Evolutionary conservation across 805 yeast species (phyloP), one percentile per base, ranked within the genome.

Genomic region (Saccharomycopsis amapae): DNA sequence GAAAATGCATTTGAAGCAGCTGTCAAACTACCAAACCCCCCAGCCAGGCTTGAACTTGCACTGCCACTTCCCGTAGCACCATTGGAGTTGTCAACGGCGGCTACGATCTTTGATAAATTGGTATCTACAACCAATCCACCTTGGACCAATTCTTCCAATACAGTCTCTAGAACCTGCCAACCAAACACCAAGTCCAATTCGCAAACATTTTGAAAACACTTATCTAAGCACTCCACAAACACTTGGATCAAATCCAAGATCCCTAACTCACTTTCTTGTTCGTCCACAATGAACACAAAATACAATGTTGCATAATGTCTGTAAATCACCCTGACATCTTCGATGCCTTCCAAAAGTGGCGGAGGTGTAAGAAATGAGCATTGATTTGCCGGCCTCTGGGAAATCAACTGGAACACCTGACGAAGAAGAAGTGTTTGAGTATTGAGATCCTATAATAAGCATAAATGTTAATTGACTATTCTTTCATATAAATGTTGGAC

Each of bases 81-180:
- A 58, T 77, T 77, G 25, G 85, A 82, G 39, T 76, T 83, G 62
- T 85, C 95, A 9, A 85, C 85, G 1, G 93, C 85, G 12, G 50
- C 78, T 4, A 93, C 96, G 30, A 93, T 88, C 49, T 82, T 77
- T 22, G 67, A 59, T 18, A 88, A 86, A 54, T 81, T 86, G 1
- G 97, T 89, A 60, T 93, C 98, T 31, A 93, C 85, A 6, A 93
- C 98, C 94, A 93, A 82, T 0, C 98, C 98, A 22, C 97, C 98
- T 61, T 93, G 97, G 1, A 93, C 81, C 28, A 93, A 83, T 57
- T 93, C 97, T 56, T 82, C 93, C 40, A 89, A 63, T 1, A 90
- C 96, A 1, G 95, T 82, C 60, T 90, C 94, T 26, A 90, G 67
- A 4, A 88, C 94, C 64, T 93, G 97, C 97, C 98, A 93, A 15